phyloP scores from a whole-genome alignment of 176 grass and related monocot genomes.

The Bolboschoenus planiculmis region DNA sequence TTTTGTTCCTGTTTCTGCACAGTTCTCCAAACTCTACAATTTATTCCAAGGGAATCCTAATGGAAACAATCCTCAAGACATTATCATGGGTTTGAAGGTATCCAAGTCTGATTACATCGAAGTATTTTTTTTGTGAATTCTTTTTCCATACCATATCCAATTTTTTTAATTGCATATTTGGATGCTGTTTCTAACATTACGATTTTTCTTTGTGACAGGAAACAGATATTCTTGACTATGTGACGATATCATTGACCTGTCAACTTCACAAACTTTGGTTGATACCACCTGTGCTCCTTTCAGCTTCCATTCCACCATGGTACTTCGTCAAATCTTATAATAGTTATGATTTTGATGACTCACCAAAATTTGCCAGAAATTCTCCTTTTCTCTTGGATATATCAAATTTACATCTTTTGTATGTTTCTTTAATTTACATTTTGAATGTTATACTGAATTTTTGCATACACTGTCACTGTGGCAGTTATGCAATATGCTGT shows the following conservation, averaged over 20 bases:
- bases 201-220: constrained; percentile 47
- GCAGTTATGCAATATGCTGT: not conserved
- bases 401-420: not conserved
- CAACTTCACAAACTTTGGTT: constrained; percentile 62
- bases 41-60: constrained; percentile 37
- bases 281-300: constrained; percentile 57
- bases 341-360: not conserved
- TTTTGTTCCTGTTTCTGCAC: constrained; percentile 62
- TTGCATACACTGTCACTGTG: not conserved
- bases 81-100: constrained; percentile 40
- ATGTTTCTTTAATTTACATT: not conserved
- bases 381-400: not conserved
- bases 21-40: constrained; percentile 52
- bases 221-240: constrained; percentile 70
- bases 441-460: not conserved
- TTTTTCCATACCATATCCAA: not conserved
- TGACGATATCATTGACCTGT: constrained; percentile 27
- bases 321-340: constrained; percentile 19
- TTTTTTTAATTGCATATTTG: not conserved
- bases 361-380: constrained; percentile 1
- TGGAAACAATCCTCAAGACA: constrained; percentile 16
- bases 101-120: not conserved
- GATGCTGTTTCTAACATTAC: not conserved
- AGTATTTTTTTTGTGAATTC: not conserved
- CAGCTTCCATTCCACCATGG: constrained; percentile 45